phyloP scores from a whole-genome alignment of 202 grass and related monocot species.

The Zoysia matrella region DNA sequence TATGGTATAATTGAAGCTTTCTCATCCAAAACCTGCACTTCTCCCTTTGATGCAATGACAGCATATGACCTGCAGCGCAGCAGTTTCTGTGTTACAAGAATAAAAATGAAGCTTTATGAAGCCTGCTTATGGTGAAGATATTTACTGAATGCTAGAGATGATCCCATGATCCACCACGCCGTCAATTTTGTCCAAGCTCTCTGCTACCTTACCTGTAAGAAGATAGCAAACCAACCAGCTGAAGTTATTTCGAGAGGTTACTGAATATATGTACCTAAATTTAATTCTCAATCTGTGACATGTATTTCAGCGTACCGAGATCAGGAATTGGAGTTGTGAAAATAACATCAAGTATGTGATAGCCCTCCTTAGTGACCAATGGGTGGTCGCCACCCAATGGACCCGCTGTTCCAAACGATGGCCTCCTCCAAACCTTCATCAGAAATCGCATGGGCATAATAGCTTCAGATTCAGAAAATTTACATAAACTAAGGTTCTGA shows the following conservation, averaged over 20 bases:
- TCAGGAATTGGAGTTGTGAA: conserved; percentile 80
- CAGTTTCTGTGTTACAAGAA: conserved; percentile 1
- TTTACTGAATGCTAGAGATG: conserved; percentile 60
- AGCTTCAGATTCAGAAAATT: background rate
- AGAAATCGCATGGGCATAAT: background rate
- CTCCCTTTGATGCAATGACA: conserved; percentile 66
- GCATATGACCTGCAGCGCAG: conserved; percentile 57
- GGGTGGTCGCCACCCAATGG: conserved; percentile 83
- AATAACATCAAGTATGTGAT: conserved; percentile 86
- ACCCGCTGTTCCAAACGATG: conserved; percentile 65
- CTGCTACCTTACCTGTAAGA: conserved; percentile 72
- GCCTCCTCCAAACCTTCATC: conserved; percentile 92
- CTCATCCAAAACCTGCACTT: conserved; percentile 66
- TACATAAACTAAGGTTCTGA: background rate
- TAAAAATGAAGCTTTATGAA: background rate
- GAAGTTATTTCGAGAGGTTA: conserved; percentile 7
- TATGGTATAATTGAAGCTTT: conserved; percentile 57
- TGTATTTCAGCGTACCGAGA: conserved; percentile 55
- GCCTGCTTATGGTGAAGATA: conserved; percentile 20
- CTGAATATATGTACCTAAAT: background rate
- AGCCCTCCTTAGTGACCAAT: conserved; percentile 76
- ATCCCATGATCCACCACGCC: conserved; percentile 92
- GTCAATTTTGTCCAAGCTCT: conserved; percentile 61
- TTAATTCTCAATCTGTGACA: background rate
- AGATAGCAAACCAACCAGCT: conserved; percentile 13